Conservation (phyloP, 2,329 filamentous ascomycete species). For the Alternaria incomplexa region DNA sequence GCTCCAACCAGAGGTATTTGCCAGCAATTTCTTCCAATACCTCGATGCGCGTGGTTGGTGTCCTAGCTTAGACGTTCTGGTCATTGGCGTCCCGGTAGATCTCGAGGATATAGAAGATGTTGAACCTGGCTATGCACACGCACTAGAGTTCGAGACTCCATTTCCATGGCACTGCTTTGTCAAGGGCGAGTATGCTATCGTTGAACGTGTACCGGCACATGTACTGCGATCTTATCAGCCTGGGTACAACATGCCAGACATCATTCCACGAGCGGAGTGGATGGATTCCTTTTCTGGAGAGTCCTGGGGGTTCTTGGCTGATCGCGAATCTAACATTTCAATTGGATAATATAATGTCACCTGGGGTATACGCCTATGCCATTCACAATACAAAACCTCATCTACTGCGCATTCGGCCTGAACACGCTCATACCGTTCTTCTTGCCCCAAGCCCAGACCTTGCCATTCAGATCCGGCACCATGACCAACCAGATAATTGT, state of each 20-base stretch:
- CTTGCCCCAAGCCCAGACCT: constrained; percentile 64
- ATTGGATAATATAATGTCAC: background rate
- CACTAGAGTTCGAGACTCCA: background rate
- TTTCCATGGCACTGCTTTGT: constrained; percentile 7
- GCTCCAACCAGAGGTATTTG: background rate
- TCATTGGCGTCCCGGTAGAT: background rate
- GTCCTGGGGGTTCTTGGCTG: background rate
- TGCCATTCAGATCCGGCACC: constrained; percentile 62
- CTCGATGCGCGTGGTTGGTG: background rate
- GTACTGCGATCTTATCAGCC: background rate
- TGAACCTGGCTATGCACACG: background rate
- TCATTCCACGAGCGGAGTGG: constrained; percentile 1
- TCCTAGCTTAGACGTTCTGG: background rate
- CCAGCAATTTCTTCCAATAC: background rate
- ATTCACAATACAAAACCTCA: background rate
- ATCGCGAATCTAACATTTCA: background rate
- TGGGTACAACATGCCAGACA: constrained; percentile 1
- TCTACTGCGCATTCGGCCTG: constrained; percentile 34
- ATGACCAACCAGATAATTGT: constrained; percentile 63
- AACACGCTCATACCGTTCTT: constrained; percentile 55
- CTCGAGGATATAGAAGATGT: background rate
- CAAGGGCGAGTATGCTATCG: constrained; percentile 1
- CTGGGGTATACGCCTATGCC: background rate
- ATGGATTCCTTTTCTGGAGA: background rate
- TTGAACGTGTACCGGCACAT: background rate